Conservation (phyloP, 345 rosid species). For the Ailanthus altissimus region DNA sequence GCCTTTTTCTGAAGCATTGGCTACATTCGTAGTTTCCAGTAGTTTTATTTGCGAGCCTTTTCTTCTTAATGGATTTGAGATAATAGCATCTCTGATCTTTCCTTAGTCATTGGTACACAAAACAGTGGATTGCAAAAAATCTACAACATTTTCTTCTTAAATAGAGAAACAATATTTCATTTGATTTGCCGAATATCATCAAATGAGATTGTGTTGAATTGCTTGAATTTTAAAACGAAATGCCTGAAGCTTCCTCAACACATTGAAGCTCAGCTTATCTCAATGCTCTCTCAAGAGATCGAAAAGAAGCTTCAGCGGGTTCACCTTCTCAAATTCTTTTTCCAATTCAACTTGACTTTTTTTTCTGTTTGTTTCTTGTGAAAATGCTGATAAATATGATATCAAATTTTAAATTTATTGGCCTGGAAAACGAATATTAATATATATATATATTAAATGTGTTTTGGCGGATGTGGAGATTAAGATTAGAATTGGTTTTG, state of each 20-base stretch:
- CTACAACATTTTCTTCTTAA: neutral
- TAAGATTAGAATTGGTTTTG: neutral
- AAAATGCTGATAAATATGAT: conserved; percentile 5
- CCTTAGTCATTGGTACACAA: too few relatives aligned
- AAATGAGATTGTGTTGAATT: neutral
- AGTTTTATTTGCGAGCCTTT: too few relatives aligned
- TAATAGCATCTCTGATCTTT: too few relatives aligned
- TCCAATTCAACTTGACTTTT: neutral
- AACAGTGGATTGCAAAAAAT: neutral
- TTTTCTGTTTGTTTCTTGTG: conserved; percentile 21
- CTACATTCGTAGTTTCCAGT: too few relatives aligned
- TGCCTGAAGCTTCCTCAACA: conserved; percentile 51
- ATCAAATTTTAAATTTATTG: neutral
- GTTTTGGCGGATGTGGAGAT: neutral
- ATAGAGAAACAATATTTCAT: too few relatives aligned
- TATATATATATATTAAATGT: neutral
- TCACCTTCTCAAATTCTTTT: conserved; percentile 18
- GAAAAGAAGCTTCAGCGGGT: conserved; percentile 96
- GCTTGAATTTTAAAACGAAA: conserved; percentile 22
- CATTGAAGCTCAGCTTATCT: conserved; percentile 67
- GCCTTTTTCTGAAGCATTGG: too few relatives aligned
- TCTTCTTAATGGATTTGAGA: too few relatives aligned
- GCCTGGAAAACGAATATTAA: neutral
- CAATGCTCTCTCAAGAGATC: conserved; percentile 77
- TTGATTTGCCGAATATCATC: neutral